A percentile compares a stretch with the other conserved stretches of the same genome.
These are phyloP conservation scores for Brassica carinata DNA, from an alignment of 345 rosid species.

Conservation along the genomic window DNA sequence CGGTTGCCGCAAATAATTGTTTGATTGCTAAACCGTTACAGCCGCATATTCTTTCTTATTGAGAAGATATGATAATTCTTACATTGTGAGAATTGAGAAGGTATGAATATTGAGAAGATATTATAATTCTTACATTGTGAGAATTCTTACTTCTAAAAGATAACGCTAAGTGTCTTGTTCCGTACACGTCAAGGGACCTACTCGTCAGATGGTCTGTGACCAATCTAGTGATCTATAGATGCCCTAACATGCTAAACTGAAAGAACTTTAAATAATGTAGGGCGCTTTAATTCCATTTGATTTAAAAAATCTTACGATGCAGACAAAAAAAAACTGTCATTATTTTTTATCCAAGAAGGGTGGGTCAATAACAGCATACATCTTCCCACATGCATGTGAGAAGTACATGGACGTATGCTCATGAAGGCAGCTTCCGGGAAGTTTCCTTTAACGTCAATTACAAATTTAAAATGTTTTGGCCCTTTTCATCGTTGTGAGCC, in stretches of 20 bases:
- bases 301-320: background rate
- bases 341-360: slow-evolving; percentile 5
- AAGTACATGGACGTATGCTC: slow-evolving; percentile 28
- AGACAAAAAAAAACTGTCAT: background rate
- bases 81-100: background rate
- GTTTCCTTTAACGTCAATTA: slow-evolving; percentile 21
- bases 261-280: background rate
- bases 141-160: slow-evolving; percentile 10
- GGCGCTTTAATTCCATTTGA: background rate
- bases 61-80: background rate
- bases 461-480: background rate
- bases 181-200: slow-evolving; percentile 18
- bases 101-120: too few species aligned
- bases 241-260: background rate
- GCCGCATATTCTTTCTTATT: slow-evolving; percentile 3
- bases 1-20: background rate
- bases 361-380: slow-evolving; percentile 16
- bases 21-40: background rate
- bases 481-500: slow-evolving; percentile 28
- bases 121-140: background rate
- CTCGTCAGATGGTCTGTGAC: slow-evolving; percentile 5
- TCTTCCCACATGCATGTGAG: slow-evolving; percentile 36
- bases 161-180: slow-evolving; percentile 1
- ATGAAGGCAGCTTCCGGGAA: slow-evolving; percentile 38
- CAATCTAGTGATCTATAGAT: background rate